Base-by-base conservation (phyloP, 192 early-diverging fungal species). In the Allomyces javanicus region DNA sequence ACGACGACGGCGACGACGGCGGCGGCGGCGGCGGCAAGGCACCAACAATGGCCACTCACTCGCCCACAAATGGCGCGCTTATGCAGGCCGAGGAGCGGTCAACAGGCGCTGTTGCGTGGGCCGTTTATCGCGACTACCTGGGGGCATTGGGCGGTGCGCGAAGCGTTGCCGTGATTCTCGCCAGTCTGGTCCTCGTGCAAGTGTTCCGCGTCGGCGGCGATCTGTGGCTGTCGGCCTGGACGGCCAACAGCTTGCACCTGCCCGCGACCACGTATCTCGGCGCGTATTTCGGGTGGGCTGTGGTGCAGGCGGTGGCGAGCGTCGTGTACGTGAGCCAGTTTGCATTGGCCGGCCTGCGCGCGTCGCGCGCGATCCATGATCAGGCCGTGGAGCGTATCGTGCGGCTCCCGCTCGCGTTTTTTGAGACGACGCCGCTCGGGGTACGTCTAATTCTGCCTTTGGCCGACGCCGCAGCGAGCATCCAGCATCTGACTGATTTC, bases 61-160 rank as follows among this genome's bases (percentile, higher is more conserved):
- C 55, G 0, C 33, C 33, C 44, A 22, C 24, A 5, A 26, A 72
- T 21, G 77, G 78, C 33, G 74, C 75, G 25, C 74, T 92, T 14
- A 95, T 93, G 87, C 76, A 81, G 62, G 79, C 82, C 25, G 93
- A 96, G 69, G 91, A 96, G 71, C 84, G 87, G 12, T 72, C 75
- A 2, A 86, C 83, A 0, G 93, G 93, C 33, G 74, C 79, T 66
- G 85, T 90, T 63, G 64, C 75, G 68, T 69, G 66, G 17, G 26
- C 68, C 67, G 78, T 92, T 58, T 86, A 81, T 75, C 67, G 75
- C 67, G 63, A 78, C 66, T 87, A 90, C 70, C 64, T 84, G 3
- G 55, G 70, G 0, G 85, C 81, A n/a, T 77, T 82, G 11, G 89
- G 89, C n/a, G 84, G 85, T 25, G 65, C 40, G 27, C 65, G 65